Evolutionary conservation across 1,284 basidiomycete genomes (phyloP).

Genomic region (Heterobasidion occidentale): DNA sequence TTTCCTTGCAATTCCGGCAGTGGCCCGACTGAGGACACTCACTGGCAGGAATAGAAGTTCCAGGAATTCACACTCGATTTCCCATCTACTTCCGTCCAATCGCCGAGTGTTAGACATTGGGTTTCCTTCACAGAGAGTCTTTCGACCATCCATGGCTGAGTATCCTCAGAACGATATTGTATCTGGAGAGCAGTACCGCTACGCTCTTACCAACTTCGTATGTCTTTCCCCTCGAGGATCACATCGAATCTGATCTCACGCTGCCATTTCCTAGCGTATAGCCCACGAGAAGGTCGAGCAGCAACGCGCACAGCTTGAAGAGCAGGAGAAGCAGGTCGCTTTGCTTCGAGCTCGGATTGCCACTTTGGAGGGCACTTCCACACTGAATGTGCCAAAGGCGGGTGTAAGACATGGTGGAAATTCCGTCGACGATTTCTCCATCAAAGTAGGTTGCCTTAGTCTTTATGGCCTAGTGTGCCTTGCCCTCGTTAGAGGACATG

Average conservation of each 20-base stretch:
- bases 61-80: too few species aligned
- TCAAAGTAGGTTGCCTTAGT: conserved; percentile 43
- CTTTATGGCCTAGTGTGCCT: neutral
- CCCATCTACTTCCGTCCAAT: too few species aligned
- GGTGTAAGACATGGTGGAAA: conserved; percentile 38
- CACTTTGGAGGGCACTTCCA: conserved; percentile 55
- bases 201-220: conserved; percentile 75
- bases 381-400: conserved; percentile 20
- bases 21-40: too few species aligned
- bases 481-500: too few species aligned
- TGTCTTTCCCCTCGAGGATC: conserved; percentile 15
- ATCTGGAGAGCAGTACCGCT: conserved; percentile 67
- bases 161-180: conserved; percentile 39
- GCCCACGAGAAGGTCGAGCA: conserved; percentile 82
- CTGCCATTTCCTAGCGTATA: conserved; percentile 44
- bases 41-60: too few species aligned
- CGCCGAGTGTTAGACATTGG: too few species aligned
- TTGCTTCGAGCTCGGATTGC: conserved; percentile 60
- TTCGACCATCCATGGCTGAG: neutral
- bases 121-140: neutral
- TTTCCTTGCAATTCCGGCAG: too few species aligned
- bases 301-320: conserved; percentile 67
- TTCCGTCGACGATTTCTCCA: conserved; percentile 77
- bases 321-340: conserved; percentile 76
- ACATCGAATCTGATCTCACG: neutral